phyloP scores from a whole-genome alignment of 1,284 basidiomycete species.

The Singerocomus rubriflavus region DNA sequence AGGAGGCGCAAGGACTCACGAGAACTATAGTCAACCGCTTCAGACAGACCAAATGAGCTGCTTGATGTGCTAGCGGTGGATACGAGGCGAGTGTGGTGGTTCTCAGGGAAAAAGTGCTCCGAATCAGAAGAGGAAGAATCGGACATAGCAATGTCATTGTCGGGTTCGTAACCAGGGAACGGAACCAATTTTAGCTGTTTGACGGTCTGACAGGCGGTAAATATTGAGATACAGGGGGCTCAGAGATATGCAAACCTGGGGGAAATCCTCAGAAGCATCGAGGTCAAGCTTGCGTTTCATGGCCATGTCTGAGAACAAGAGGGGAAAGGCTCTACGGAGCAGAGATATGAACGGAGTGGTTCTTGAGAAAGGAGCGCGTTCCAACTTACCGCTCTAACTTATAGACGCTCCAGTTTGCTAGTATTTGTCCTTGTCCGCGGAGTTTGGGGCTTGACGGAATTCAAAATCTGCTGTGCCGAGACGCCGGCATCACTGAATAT shows the following conservation, averaged over 20 bases:
- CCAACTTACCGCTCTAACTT: slow-evolving; percentile 31
- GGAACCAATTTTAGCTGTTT: slow-evolving; percentile 73
- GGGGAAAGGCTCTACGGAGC: slow-evolving; percentile 19
- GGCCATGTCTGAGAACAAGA: slow-evolving; percentile 45
- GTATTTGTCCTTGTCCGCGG: slow-evolving; percentile 30
- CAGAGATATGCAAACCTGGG: slow-evolving; percentile 37
- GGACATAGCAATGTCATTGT: slow-evolving; percentile 68
- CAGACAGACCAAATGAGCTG: slow-evolving; percentile 45
- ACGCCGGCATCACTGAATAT: slow-evolving; percentile 10
- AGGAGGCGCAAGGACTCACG: slow-evolving; percentile 30
- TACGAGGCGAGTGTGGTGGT: slow-evolving; percentile 59
- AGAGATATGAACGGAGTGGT: slow-evolving; percentile 14
- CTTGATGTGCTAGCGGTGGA: slow-evolving; percentile 59
- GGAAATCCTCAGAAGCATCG: slow-evolving; percentile 51
- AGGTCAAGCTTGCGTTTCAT: slow-evolving; percentile 71
- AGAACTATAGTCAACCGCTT: slow-evolving; percentile 35
- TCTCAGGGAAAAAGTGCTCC: slow-evolving; percentile 48
- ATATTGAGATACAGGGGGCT: slow-evolving; percentile 15
- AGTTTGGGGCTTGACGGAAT: slow-evolving; percentile 15
- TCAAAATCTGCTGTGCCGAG: slow-evolving; percentile 18
- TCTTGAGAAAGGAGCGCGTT: slow-evolving; percentile 28
- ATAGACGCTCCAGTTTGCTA: slow-evolving; percentile 27
- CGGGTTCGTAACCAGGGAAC: slow-evolving; percentile 60
- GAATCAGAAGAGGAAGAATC: slow-evolving; percentile 51
- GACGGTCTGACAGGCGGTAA: slow-evolving; percentile 39